Base-by-base conservation (phyloP, 192 early-diverging fungal genomes). In the Dispira parvispora region DNA sequence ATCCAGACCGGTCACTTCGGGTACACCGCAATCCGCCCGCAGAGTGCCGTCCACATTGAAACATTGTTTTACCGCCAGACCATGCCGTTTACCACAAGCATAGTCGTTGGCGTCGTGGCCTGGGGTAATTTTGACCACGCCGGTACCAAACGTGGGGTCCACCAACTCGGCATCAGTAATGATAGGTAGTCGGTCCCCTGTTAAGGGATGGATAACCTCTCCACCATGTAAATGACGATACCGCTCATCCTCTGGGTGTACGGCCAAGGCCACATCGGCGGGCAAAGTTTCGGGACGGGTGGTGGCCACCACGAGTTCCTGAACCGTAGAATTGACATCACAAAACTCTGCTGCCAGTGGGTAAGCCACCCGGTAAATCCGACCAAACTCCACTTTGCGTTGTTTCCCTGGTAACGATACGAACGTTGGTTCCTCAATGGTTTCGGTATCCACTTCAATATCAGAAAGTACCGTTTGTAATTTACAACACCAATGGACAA, bases 211-310 rank as follows among this genome's bases (percentile, higher is more conserved):
- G 43, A 84, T 72, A n/a, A 84, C 94, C 68, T 72, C 89, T 73
- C 95, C 95, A 44, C 94, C 94, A 56, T 91, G 87, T 28, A 96
- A 83, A 66, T 95, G 86, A 79, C 75, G 89, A 79, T 97, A 99
- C 55, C 96, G 86, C 62, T 76, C 71, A 70, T 99, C 96, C 21
- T 84, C 68, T 28, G 96, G 93, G 67, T 99, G 89, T 43, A 99
- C 85, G 55, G 91, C 93, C 71, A 99, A 80, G 13, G 91, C 96
- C 9, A 92, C 88, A 76, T 99, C 96, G 64, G 93, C 96, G n/a
- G 97, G 80, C 94, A 99, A 97, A 49, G 96, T 99, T 76, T 99
- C 96, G 62, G 94, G 79, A 87, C 96, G 92, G 12, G 96, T 99
- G 13, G 96, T 99, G 8, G 96, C 96, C 54, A 99, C 91, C 67